Conservation (phyloP, 148 eudicot species). For the Rhododendron ferrugineum region DNA sequence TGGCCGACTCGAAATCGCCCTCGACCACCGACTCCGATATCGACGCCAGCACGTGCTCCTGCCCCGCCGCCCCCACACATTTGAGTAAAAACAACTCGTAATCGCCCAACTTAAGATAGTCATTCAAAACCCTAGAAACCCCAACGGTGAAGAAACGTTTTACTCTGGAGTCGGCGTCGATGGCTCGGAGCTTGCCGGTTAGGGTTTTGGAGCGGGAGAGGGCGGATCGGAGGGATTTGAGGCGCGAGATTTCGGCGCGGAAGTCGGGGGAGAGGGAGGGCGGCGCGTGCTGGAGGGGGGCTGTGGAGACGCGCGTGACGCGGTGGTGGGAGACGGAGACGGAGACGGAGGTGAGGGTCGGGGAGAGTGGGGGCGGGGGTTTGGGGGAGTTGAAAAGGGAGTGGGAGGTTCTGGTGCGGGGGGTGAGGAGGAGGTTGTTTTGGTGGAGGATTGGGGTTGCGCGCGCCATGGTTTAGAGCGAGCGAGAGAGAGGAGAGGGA, state of each 20-base stretch:
- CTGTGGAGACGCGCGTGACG: slow-evolving; percentile 51
- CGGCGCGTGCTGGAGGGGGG: slow-evolving; percentile 51
- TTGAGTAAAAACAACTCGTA: slow-evolving; percentile 69
- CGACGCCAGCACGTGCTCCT: slow-evolving; percentile 51
- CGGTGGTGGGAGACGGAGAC: background rate
- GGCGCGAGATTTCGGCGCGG: slow-evolving; percentile 41
- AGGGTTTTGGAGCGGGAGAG: slow-evolving; percentile 27
- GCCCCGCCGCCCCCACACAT: slow-evolving; percentile 79
- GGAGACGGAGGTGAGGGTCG: slow-evolving; percentile 8
- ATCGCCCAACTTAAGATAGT: slow-evolving; percentile 27
- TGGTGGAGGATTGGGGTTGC: slow-evolving; percentile 25
- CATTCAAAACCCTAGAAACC: slow-evolving; percentile 36
- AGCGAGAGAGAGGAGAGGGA: slow-evolving; percentile 1
- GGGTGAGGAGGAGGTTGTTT: slow-evolving; percentile 22
- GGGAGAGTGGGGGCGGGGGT: slow-evolving; percentile 16
- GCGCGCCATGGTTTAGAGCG: slow-evolving; percentile 21
- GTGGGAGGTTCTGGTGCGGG: slow-evolving; percentile 16
- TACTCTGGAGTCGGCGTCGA: slow-evolving; percentile 56
- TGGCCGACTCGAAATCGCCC: slow-evolving; percentile 21
- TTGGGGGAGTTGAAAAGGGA: slow-evolving; percentile 15
- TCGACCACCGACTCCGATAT: slow-evolving; percentile 16
- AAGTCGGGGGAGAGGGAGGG: slow-evolving; percentile 53
- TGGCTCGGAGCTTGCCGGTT: slow-evolving; percentile 20
- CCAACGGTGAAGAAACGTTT: slow-evolving; percentile 31
- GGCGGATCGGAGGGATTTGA: slow-evolving; percentile 26